Evolutionary conservation across 2,329 filamentous ascomycete species (phyloP).

Genomic region (Colletotrichum orbiculare): DNA sequence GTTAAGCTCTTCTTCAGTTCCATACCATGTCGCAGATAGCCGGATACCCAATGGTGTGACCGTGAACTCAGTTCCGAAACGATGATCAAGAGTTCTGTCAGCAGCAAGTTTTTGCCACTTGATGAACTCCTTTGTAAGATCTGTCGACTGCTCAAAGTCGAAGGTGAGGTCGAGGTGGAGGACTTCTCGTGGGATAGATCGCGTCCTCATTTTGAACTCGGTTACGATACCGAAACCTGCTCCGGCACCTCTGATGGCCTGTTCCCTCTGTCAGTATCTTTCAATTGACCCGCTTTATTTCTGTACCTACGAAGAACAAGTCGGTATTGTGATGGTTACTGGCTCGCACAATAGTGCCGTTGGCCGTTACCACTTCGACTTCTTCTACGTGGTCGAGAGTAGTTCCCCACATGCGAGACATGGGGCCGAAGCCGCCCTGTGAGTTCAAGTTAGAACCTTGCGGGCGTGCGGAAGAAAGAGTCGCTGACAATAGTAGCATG

Average conservation of each 20-base stretch:
- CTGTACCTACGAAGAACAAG: constrained; percentile 41
- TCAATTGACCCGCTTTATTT: no score
- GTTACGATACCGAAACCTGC: constrained; percentile 52
- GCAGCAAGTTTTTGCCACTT: constrained; percentile 63
- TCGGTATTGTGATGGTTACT: constrained; percentile 40
- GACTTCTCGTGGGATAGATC: constrained; percentile 55
- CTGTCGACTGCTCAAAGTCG: constrained; percentile 53
- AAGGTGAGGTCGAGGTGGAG: constrained; percentile 64
- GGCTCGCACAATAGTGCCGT: constrained; percentile 40
- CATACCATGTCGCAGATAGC: constrained; percentile 65
- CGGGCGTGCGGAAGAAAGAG: not conserved
- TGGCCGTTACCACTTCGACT: constrained; percentile 44
- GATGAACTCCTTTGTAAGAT: constrained; percentile 55
- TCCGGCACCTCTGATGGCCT: constrained; percentile 46
- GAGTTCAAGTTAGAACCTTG: not conserved
- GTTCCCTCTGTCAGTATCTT: not conserved
- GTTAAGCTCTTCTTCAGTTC: constrained; percentile 60
- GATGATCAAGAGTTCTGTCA: constrained; percentile 59
- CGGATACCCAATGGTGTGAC: constrained; percentile 57
- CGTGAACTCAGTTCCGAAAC: constrained; percentile 62
- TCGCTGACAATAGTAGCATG: constrained; percentile 64
- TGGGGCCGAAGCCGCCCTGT: constrained; percentile 66
- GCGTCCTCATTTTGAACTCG: constrained; percentile 44
- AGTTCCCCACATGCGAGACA: constrained; percentile 68
- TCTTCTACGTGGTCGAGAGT: constrained; percentile 65